phyloP scores from a whole-genome alignment of 73 alveolate species.

The Tetrahymena elliotti region DNA sequence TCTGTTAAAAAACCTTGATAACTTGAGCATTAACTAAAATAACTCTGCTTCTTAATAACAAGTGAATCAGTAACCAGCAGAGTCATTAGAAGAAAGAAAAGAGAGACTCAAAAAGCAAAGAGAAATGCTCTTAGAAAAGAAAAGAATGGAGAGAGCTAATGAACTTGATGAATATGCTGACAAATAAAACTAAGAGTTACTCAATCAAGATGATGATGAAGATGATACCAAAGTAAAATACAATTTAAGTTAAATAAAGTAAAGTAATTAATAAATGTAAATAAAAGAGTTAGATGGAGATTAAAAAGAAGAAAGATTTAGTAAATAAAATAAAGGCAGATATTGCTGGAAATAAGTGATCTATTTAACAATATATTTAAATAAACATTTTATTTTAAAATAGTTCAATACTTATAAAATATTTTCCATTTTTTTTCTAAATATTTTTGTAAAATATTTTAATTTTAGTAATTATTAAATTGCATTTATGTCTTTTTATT shows the following conservation, averaged over 20 bases:
- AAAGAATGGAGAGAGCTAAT: neutral
- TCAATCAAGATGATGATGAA: neutral
- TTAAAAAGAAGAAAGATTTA: neutral
- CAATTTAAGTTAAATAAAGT: too few species aligned
- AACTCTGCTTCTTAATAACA: neutral
- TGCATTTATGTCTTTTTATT: too few species aligned
- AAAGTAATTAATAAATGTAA: too few species aligned
- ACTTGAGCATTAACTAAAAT: neutral
- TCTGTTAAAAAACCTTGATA: neutral
- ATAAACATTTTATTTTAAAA: too few species aligned
- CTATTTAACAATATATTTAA: too few species aligned
- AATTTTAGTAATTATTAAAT: too few species aligned
- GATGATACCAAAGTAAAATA: neutral
- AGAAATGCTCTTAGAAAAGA: neutral
- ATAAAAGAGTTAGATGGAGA: neutral
- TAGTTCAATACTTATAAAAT: too few species aligned
- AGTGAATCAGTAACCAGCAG: neutral
- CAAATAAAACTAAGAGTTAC: neutral
- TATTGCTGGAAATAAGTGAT: neutral
- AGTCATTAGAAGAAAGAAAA: neutral
- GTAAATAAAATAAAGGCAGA: neutral
- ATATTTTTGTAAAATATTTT: too few species aligned
- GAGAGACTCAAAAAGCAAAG: neutral
- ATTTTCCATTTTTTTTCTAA: too few species aligned
- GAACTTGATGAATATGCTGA: neutral